Evolutionary conservation across 768 basidiomycete genomes (phyloP).

Genomic region (Lyophyllum decastes): DNA sequence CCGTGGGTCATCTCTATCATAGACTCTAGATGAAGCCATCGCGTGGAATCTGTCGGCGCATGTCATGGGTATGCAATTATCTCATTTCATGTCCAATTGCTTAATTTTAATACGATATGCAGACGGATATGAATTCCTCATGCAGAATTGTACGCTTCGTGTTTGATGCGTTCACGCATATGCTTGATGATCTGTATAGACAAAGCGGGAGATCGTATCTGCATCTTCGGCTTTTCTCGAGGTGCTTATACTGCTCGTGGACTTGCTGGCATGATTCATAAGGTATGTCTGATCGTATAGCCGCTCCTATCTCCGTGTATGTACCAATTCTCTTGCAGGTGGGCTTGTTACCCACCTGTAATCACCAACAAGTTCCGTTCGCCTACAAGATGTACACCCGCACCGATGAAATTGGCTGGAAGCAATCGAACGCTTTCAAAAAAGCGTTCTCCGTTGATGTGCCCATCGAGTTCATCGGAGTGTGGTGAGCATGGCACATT

Average conservation of each 20-base stretch:
- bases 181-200: conserved; percentile 26
- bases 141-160: conserved; percentile 51
- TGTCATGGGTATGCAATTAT: conserved; percentile 38
- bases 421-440: conserved; percentile 40
- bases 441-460: conserved; percentile 45
- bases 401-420: conserved; percentile 23
- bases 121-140: conserved; percentile 62
- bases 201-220: conserved; percentile 52
- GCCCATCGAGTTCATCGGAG: conserved; percentile 49
- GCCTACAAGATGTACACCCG: conserved; percentile 59
- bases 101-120: too few species aligned
- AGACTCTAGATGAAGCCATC: conserved; percentile 43
- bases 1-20: too few species aligned
- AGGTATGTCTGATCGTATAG: conserved; percentile 38
- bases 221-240: conserved; percentile 53
- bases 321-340: conserved; percentile 30
- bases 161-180: neutral
- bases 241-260: conserved; percentile 55
- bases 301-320: neutral
- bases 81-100: too few species aligned
- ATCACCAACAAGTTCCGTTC: conserved; percentile 57
- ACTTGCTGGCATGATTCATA: conserved; percentile 48
- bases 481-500: conserved; percentile 35
- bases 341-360: conserved; percentile 58
- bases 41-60: conserved; percentile 54